Evolutionary conservation across 352 stramenopile genomes (phyloP), one percentile per base, ranked within the genome.

Genomic region (Phytophthora rubi): DNA sequence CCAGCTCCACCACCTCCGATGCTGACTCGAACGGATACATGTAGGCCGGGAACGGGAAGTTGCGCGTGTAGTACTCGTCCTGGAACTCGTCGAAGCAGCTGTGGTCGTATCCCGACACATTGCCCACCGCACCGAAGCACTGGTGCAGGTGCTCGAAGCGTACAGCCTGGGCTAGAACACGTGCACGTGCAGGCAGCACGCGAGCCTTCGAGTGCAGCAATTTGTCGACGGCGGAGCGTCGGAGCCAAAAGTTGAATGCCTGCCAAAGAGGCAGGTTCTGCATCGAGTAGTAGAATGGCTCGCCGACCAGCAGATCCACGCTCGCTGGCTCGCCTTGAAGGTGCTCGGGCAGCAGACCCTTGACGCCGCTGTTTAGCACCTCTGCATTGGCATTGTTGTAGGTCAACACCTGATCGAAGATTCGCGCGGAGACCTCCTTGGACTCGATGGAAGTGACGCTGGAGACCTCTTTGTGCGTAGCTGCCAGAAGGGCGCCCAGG

Each of bases 201-300:
- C 77, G 55, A 6, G 83, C 83, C 15, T 83, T 67, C 0, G 68
- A 53, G 9, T 73, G 44, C 15, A 95, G 37, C 8, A 89, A 59
- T 4, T 53, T 44, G 16, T 77, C 60, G 12, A 94, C 75, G 2
- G 83, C 84, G 6, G 84, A 84, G 6, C 87, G 82, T 9, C 85
- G 83, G 12, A 93, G 70, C 87, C 87, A 95, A 56, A 92, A 95
- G 84, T 95, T 95, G 67, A 92, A 83, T 26, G 85, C 83, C 52
- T 93, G 82, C 87, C 87, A 95, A 0, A 93, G 71, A 33, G 85
- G 83, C 9, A 95, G 72, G 62, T 93, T 95, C 73, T 95, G 87
- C 87, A 95, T 95, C 53, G 85, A 85, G 69, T 95, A 95, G 81
- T 92, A 95, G 59, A 95, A 95, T 1, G 84, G 82, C 57, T 95